Conservation (phyloP, 768 basidiomycete species). For the Porpolomopsis calyptriformis region DNA sequence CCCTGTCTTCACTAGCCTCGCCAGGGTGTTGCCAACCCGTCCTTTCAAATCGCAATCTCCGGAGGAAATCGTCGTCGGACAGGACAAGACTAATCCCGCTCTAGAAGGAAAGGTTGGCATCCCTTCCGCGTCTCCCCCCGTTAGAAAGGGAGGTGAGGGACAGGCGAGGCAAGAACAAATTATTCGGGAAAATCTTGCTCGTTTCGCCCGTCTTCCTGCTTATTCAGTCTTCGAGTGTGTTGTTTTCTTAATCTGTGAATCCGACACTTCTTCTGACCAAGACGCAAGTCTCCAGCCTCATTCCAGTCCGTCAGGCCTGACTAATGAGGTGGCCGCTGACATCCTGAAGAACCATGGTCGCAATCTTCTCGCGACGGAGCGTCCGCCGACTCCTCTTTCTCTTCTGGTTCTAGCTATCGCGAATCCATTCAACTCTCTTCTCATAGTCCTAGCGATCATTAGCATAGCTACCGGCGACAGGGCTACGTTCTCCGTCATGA, state of each 20-base stretch:
- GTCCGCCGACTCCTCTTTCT: slow-evolving; percentile 19
- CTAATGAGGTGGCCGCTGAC: neutral
- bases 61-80: neutral
- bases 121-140: too few species aligned
- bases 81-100: neutral
- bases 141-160: neutral
- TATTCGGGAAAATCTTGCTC: neutral
- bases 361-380: slow-evolving; percentile 22
- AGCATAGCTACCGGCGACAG: slow-evolving; percentile 24
- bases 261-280: neutral
- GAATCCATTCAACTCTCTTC: slow-evolving; percentile 26
- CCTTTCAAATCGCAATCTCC: neutral
- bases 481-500: slow-evolving; percentile 25
- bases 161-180: neutral
- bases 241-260: neutral
- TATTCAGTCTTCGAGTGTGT: neutral
- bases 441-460: slow-evolving; percentile 21
- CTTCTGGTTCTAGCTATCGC: slow-evolving; percentile 23
- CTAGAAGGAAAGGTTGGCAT: neutral
- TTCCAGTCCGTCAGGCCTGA: neutral
- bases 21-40: neutral
- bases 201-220: neutral
- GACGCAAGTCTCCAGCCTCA: neutral
- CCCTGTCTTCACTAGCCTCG: neutral
- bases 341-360: slow-evolving; percentile 16